These are phyloP conservation scores for Theileria annulata DNA, from an alignment of 169 alveolate species.

Conservation along the genomic window DNA sequence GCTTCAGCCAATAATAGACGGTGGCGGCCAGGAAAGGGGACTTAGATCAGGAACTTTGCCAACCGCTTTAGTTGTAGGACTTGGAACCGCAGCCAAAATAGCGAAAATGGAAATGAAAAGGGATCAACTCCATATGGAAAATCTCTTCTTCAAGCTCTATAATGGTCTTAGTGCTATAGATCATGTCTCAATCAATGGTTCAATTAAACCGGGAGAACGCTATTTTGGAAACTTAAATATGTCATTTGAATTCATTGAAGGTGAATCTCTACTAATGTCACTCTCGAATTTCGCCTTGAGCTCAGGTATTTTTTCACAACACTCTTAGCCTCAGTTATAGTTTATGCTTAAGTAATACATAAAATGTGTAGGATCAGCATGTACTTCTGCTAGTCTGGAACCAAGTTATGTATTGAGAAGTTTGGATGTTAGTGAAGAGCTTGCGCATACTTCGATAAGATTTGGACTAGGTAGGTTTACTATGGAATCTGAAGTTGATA, in stretches of 20 bases:
- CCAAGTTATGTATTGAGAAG: conserved; percentile 94
- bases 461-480: conserved; percentile 97
- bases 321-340: neutral
- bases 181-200: conserved; percentile 86
- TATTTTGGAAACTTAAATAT: conserved; percentile 91
- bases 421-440: conserved; percentile 94
- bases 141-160: conserved; percentile 80
- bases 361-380: conserved; percentile 84
- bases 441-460: conserved; percentile 96
- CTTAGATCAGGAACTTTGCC: conserved; percentile 95
- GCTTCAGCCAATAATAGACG: conserved; percentile 92
- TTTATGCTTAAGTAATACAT: neutral
- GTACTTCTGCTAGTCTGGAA: conserved; percentile 88
- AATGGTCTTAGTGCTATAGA: conserved; percentile 70
- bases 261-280: conserved; percentile 90
- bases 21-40: conserved; percentile 99
- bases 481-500: conserved; percentile 91
- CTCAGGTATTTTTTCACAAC: conserved; percentile 77
- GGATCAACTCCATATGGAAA: conserved; percentile 86
- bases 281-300: conserved; percentile 84
- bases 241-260: conserved; percentile 93
- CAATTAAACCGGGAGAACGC: conserved; percentile 70
- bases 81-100: conserved; percentile 94
- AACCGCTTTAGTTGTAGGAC: conserved; percentile 91
- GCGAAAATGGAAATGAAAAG: conserved; percentile 90